These are phyloP conservation scores for Pyrenula massariospora DNA, from an alignment of 495 filamentous ascomycete genomes.

Conservation along the genomic window DNA sequence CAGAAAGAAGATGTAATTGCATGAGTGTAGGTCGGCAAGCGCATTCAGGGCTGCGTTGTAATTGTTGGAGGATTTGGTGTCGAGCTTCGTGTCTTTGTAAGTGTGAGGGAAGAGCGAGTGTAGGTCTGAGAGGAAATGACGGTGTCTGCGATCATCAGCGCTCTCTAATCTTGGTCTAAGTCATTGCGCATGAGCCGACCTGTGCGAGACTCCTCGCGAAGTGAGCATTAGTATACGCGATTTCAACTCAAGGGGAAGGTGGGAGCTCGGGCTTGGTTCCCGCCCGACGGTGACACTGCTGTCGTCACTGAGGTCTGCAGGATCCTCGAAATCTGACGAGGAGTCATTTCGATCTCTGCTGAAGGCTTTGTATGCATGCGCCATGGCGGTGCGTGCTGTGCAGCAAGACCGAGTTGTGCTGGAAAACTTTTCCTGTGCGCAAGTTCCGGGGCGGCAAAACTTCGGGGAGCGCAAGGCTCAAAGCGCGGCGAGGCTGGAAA, in stretches of 20 bases:
- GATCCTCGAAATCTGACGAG: background rate
- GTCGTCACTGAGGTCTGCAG: background rate
- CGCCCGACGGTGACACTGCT: constrained; percentile 17
- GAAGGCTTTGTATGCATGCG: background rate
- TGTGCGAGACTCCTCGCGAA: constrained; percentile 79
- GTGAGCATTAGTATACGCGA: constrained; percentile 78
- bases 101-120: constrained; percentile 80
- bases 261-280: constrained; percentile 30
- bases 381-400: background rate
- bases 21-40: constrained; percentile 94
- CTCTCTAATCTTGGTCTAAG: too few species aligned
- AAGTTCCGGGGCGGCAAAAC: background rate
- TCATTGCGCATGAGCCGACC: too few species aligned
- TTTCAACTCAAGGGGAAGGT: constrained; percentile 20
- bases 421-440: too few species aligned
- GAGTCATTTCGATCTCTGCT: background rate
- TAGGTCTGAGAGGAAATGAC: constrained; percentile 86
- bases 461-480: background rate
- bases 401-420: too few species aligned
- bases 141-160: constrained; percentile 45
- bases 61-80: constrained; percentile 68
- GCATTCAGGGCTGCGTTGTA: constrained; percentile 84
- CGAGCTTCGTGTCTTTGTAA: constrained; percentile 90
- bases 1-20: constrained; percentile 96
- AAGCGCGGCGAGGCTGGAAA: background rate